A percentile compares a stretch with the other conserved stretches of the same genome.
Evolutionary conservation across 352 stramenopile species (phyloP).

Genomic region (Phytophthora pluvialis): DNA sequence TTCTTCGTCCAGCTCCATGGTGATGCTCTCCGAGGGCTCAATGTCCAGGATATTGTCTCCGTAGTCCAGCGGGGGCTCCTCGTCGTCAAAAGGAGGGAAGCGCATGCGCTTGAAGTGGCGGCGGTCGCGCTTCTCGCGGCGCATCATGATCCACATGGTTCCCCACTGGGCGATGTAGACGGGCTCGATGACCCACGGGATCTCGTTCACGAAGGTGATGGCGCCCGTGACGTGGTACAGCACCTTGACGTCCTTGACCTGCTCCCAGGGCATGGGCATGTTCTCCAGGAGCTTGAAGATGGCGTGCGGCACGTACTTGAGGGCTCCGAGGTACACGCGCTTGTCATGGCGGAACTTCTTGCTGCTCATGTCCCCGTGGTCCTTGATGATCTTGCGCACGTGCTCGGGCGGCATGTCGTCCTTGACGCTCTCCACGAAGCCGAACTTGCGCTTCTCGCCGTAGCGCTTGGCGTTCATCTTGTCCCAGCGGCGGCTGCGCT

Average conservation of each 20-base stretch:
- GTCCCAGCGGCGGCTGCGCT: constrained; percentile 82
- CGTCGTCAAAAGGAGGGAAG: constrained; percentile 99
- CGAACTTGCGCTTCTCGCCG: constrained; percentile 94
- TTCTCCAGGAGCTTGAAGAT: constrained; percentile 99
- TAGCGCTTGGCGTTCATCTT: constrained; percentile 96
- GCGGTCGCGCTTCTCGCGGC: constrained; percentile 98
- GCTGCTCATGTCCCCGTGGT: constrained; percentile 99
- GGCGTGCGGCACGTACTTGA: constrained; percentile 99
- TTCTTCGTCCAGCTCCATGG: constrained; percentile 97
- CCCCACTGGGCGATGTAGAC: constrained; percentile 99
- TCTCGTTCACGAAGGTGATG: constrained; percentile 99
- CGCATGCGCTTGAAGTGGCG: constrained; percentile 99
- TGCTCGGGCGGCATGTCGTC: constrained; percentile 96
- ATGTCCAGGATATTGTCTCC: constrained; percentile 98
- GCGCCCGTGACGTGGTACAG: constrained; percentile 99
- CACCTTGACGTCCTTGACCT: constrained; percentile 98
- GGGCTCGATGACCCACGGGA: constrained; percentile 99
- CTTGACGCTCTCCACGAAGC: constrained; percentile 92
- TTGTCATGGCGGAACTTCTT: constrained; percentile 99
- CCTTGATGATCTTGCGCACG: constrained; percentile 99
- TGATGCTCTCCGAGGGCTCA: constrained; percentile 95
- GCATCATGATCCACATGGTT: constrained; percentile 99
- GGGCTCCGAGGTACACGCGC: constrained; percentile 98
- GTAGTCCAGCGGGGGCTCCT: constrained; percentile 98
- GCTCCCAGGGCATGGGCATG: constrained; percentile 99